Conservation (phyloP, 306 rosid genomes). For the Mimosa pudica region DNA sequence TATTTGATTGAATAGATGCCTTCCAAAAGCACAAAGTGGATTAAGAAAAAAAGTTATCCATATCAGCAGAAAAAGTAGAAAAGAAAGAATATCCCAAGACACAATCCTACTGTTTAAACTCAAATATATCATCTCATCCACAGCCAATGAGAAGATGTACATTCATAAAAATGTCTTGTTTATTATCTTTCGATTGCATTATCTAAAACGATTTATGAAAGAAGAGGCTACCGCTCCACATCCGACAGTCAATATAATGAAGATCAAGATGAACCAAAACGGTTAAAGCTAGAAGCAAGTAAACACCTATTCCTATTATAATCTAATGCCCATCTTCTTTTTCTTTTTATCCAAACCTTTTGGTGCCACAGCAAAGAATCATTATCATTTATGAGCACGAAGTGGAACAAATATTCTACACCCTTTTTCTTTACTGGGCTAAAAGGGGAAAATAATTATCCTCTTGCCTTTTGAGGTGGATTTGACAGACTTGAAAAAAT, state of each 20-base stretch:
- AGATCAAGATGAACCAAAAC: not conserved
- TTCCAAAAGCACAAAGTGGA: not conserved
- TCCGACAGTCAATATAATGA: not conserved
- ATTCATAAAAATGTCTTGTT: not conserved
- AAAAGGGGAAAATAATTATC: not conserved
- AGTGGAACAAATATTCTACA: not conserved
- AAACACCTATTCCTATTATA: not conserved
- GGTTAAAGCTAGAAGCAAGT: not conserved
- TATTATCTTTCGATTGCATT: not conserved
- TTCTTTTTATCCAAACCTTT: not conserved
- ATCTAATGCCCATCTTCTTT: not conserved
- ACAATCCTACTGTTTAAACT: not conserved
- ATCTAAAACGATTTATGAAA: not conserved
- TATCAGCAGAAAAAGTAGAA: not conserved
- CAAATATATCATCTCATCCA: not conserved
- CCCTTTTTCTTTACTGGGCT: not conserved
- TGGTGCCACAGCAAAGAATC: not conserved
- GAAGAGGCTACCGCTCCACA: not conserved
- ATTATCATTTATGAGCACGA: not conserved
- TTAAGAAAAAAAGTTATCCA: not conserved
- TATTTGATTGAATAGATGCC: not conserved
- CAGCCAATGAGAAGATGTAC: conserved; percentile 17
- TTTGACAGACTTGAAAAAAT: not conserved
- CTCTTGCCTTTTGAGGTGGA: not conserved
- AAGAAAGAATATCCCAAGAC: not conserved